A percentile compares a stretch with the other conserved stretches of the same genome.
phyloP scores from a whole-genome alignment of 1,284 basidiomycete species.

The Microbotryum scabiosae region DNA sequence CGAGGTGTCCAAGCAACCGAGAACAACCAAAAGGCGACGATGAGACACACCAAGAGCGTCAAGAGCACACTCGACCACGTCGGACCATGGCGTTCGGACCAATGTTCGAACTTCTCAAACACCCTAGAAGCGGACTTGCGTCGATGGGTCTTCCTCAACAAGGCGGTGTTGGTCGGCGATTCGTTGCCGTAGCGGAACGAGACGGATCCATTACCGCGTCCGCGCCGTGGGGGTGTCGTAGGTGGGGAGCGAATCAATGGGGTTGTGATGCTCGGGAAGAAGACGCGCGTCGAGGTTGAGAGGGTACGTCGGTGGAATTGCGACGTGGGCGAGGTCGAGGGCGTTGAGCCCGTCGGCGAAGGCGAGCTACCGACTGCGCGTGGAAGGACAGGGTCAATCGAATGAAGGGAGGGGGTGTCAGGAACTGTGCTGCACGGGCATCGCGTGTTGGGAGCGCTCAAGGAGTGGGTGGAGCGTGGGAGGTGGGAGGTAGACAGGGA shows the following conservation, averaged over 20 bases:
- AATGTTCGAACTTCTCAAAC: not conserved
- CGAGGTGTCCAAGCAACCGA: too few relatives aligned
- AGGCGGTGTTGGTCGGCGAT: not conserved
- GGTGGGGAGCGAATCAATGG: not conserved
- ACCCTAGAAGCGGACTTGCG: not conserved
- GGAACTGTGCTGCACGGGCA: too few relatives aligned
- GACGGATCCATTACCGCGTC: too few relatives aligned
- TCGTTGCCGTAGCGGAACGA: not conserved
- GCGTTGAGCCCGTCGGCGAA: not conserved
- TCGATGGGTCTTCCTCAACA: not conserved
- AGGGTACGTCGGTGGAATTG: constrained; percentile 9
- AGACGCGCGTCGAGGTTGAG: not conserved
- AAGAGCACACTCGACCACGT: too few relatives aligned
- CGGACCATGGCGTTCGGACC: not conserved
- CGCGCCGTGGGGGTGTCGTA: not conserved
- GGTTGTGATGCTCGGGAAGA: not conserved
- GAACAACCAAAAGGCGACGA: too few relatives aligned
- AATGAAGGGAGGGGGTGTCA: too few relatives aligned
- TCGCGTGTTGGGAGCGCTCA: too few relatives aligned
- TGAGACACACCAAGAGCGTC: too few relatives aligned
- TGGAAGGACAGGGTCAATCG: not conserved
- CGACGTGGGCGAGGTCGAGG: not conserved
- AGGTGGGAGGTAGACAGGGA: too few relatives aligned
- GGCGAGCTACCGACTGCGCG: not conserved
- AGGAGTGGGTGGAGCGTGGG: too few relatives aligned